Base-by-base conservation (phyloP, 169 alveolate genomes). In the Cardiosporidium cionae region DNA sequence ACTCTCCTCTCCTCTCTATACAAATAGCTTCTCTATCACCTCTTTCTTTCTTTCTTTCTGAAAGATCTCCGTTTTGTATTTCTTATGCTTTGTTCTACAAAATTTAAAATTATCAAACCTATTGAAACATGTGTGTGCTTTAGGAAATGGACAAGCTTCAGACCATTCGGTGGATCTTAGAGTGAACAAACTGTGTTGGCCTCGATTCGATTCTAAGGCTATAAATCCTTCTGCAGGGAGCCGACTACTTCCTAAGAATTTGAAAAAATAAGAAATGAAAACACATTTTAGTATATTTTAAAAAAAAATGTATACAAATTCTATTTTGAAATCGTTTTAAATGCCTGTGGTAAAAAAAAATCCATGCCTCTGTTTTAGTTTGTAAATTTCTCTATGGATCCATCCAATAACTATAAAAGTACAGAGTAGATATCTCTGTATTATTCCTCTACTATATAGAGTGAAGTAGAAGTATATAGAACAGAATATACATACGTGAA, bases 51-150 rank as follows among this genome's bases (percentile, higher is more conserved):
- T 44, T 16, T 44, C 9, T n/a, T 16, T 44, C 9, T 44, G 16
- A 9, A 44, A n/a, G 16, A n/a, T 16, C 25, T 16, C 25, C 9
- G 58, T 9, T 44, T 44, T 16, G 58, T 16, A 44, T 16, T 9
- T 9, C 9, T 16, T 16, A 16, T 9, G 25, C 25, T n/a, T 16
- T 9, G 58, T 16, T 9, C n/a, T 16, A 9, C 3, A 25, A 3
- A 3, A 7, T 4, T 16, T 5, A 37, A 16, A 7, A 1, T 2
- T 2, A 63, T 22, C 68, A 31, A 34, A 64, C 70, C 93, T 74
- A 70, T 88, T 88, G 66, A 88, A 88, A 73, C 93, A 88, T 16
- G 93, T 88, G 81, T 88, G 93, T 34, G 93, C 93, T 44, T 79
- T 78, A 22, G 90, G 88, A 35, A 88, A 78, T 71, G 71, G 83